Evolutionary conservation across 176 grass and related monocot species (phyloP), one percentile per base, ranked within the genome.

Genomic region (Musa troglodytarum): DNA sequence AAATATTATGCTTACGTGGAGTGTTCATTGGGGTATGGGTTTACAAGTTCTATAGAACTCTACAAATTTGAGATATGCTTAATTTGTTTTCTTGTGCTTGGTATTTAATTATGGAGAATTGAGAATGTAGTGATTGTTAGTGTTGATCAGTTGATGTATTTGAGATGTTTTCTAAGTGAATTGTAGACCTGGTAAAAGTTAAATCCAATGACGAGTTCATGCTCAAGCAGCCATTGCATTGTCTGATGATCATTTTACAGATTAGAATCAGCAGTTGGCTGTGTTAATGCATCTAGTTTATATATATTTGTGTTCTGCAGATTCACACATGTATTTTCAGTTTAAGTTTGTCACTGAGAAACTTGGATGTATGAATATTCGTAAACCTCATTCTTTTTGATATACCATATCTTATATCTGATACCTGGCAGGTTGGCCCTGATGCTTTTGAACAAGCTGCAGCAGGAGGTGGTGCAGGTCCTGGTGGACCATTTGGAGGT

Each of bases 371-470:
- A 17, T 61, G 57, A 4, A 3, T 6, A n/a, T 61, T 61, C 15
- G 9, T n/a, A 50, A 11, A 12, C 9, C 9, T 51, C 20, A 0
- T 51, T 19, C 15, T 70, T 70, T 43, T 11, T 50, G 15, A 17
- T 65, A 26, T 34, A 50, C 8, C 55, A 52, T 29, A 43, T 80
- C 12, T n/a, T 49, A 21, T 63, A 62, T 59, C 76, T 43, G 34
- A 43, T 43, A 43, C 34, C 34, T 50, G 76, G 63, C 77, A 97
- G 94, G 66, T 97, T 81, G 94, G 94, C 68, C 77, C 86, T 76
- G 94, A 97, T 79, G 82, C 80, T 75, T 97, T 87, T 76, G 94
- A 93, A 74, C 87, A 75, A 49, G 76, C 84, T 78, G 57, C 71
- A 23, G 86, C 93, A 57, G 86, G 88, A 74, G 90, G 90, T 87